phyloP scores from a whole-genome alignment of 768 basidiomycete species.

The Trametes elegans region DNA sequence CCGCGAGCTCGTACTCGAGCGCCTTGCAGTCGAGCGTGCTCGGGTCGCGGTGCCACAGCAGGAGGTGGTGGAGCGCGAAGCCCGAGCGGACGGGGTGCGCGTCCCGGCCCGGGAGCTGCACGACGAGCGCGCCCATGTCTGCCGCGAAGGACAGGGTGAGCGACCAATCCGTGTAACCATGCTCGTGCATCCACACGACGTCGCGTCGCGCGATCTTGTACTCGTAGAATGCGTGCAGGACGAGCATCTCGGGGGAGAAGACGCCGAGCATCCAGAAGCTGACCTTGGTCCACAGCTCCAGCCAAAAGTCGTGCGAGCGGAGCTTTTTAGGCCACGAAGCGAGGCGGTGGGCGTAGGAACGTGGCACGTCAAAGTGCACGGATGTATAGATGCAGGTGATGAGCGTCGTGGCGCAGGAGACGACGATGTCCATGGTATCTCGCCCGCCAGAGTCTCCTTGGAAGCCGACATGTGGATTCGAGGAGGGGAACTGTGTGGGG shows the following conservation, averaged over 20 bases:
- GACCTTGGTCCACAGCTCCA: slow-evolving; percentile 18
- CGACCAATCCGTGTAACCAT: slow-evolving; percentile 15
- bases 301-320: slow-evolving; percentile 14
- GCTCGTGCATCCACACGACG: slow-evolving; percentile 17
- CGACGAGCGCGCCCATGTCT: slow-evolving; percentile 16
- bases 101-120: neutral
- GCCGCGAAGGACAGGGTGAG: slow-evolving; percentile 14
- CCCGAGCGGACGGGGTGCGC: slow-evolving; percentile 1
- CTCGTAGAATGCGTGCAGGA: slow-evolving; percentile 20
- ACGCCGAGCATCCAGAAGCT: slow-evolving; percentile 19
- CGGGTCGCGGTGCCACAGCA: slow-evolving; percentile 2
- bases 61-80: slow-evolving; percentile 15
- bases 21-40: slow-evolving; percentile 13
- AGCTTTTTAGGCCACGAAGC: slow-evolving; percentile 6
- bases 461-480: slow-evolving; percentile 12
- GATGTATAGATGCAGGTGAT: slow-evolving; percentile 18
- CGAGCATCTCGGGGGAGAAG: slow-evolving; percentile 22
- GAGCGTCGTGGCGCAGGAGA: slow-evolving; percentile 15
- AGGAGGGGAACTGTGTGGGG: slow-evolving; percentile 11
- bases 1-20: slow-evolving; percentile 17
- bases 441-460: slow-evolving; percentile 8
- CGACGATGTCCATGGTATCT: slow-evolving; percentile 15
- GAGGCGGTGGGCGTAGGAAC: slow-evolving; percentile 10
- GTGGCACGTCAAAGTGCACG: slow-evolving; percentile 20
- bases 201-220: slow-evolving; percentile 16